A percentile compares a stretch with the other conserved stretches of the same genome.
These are phyloP conservation scores for Elsinoe arachidis DNA, from an alignment of 2,329 filamentous ascomycete genomes.

Conservation along the genomic window DNA sequence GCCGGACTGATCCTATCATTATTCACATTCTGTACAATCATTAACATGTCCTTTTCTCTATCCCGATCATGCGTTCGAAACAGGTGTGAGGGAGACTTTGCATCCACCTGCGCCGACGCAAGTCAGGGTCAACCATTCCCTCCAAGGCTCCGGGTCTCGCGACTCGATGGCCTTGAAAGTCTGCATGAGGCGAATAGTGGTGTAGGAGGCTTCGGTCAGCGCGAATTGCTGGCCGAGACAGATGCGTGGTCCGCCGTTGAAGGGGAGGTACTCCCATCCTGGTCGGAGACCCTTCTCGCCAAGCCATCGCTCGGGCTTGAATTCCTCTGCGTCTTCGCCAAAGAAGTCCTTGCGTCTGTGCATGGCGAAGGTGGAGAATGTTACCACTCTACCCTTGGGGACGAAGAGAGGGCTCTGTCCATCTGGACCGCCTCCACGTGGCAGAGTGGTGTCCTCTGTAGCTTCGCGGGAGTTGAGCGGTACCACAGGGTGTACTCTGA, in stretches of 20 bases:
- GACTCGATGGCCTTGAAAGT: constrained; percentile 46
- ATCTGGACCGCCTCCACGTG: constrained; percentile 50
- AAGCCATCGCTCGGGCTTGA: constrained; percentile 32
- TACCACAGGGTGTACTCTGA: constrained; percentile 68
- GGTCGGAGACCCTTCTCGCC: constrained; percentile 25
- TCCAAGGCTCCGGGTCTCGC: constrained; percentile 25
- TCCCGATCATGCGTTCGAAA: neutral
- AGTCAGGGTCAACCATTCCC: constrained; percentile 9
- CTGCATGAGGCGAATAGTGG: constrained; percentile 64
- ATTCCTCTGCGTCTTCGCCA: constrained; percentile 37
- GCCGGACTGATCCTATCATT: neutral
- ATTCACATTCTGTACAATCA: constrained; percentile 1
- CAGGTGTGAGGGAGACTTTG: constrained; percentile 2
- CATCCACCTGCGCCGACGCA: constrained; percentile 8
- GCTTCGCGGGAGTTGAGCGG: constrained; percentile 71
- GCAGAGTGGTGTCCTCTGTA: constrained; percentile 65
- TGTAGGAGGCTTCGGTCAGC: constrained; percentile 66
- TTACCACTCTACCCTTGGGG: constrained; percentile 56
- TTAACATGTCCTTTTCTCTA: neutral
- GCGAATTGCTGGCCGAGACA: constrained; percentile 59
- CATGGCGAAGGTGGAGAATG: constrained; percentile 62
- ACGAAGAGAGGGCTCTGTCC: constrained; percentile 53
- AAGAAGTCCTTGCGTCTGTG: constrained; percentile 54
- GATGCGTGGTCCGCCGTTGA: constrained; percentile 30
- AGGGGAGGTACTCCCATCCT: constrained; percentile 31